These are phyloP conservation scores for Boletellus dicymbophilus DNA, from an alignment of 1,284 basidiomycete genomes.

Conservation along the genomic window DNA sequence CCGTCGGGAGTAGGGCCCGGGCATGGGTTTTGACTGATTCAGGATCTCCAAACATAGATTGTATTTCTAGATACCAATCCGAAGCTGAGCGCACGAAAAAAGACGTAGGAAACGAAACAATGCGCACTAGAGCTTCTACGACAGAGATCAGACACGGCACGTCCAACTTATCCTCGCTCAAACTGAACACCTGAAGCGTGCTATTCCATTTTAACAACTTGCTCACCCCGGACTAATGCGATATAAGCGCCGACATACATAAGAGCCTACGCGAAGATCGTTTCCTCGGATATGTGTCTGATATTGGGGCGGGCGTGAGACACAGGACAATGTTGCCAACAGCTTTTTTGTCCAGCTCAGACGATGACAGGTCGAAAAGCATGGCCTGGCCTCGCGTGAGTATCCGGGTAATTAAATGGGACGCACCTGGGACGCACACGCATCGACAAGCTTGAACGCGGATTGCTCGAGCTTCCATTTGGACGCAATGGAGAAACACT, in stretches of 20 bases:
- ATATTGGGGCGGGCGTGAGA: constrained; percentile 50
- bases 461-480: constrained; percentile 80
- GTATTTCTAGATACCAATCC: constrained; percentile 71
- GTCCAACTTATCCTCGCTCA: constrained; percentile 94
- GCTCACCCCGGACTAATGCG: no score
- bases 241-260: no score
- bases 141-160: constrained; percentile 77
- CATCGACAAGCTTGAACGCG: constrained; percentile 82
- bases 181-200: constrained; percentile 91
- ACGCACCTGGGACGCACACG: constrained; percentile 57
- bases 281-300: constrained; percentile 81
- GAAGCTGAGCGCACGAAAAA: constrained; percentile 1
- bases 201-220: constrained; percentile 96
- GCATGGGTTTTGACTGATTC: constrained; percentile 95
- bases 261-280: constrained; percentile 82
- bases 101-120: neutral
- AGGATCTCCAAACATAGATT: constrained; percentile 94
- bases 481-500: constrained; percentile 81
- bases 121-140: constrained; percentile 81
- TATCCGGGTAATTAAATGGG: neutral
- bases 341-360: no score
- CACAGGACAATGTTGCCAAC: no score
- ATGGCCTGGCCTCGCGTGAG: constrained; percentile 52
- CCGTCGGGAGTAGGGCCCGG: constrained; percentile 87
- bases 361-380: no score